These are phyloP conservation scores for Geum urbanum DNA, from an alignment of 306 rosid genomes.

Conservation along the genomic window DNA sequence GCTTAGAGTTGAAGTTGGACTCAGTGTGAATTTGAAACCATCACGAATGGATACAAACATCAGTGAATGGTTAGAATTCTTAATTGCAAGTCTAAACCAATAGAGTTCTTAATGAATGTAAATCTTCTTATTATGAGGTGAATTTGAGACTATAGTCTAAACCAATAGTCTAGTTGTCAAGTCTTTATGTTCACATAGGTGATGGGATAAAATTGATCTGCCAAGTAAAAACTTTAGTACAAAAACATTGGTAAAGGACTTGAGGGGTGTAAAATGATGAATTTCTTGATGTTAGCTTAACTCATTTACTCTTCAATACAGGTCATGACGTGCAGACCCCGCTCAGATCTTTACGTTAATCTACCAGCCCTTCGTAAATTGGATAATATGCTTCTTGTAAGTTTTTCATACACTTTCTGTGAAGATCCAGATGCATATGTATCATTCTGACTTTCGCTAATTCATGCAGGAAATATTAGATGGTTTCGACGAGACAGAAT, in stretches of 20 bases:
- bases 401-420: constrained; percentile 27
- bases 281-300: background rate
- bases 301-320: constrained; percentile 25
- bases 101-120: background rate
- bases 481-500: constrained; percentile 62
- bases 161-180: background rate
- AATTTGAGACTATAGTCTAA: constrained; percentile 2
- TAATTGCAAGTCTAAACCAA: background rate
- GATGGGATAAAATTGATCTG: background rate
- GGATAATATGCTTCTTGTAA: constrained; percentile 97
- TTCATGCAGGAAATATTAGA: constrained; percentile 71
- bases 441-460: constrained; percentile 24
- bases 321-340: constrained; percentile 92
- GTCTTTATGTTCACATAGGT: background rate
- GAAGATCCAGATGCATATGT: constrained; percentile 15
- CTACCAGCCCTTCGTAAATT: constrained; percentile 90
- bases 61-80: background rate
- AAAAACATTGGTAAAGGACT: background rate
- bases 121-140: background rate
- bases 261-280: background rate
- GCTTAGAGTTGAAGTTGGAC: background rate
- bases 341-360: constrained; percentile 84
- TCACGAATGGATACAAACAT: background rate
- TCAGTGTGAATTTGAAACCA: background rate
- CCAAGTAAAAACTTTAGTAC: background rate